Conservation (phyloP, 2,329 filamentous ascomycete species). For the Samsoniella hepiali region DNA sequence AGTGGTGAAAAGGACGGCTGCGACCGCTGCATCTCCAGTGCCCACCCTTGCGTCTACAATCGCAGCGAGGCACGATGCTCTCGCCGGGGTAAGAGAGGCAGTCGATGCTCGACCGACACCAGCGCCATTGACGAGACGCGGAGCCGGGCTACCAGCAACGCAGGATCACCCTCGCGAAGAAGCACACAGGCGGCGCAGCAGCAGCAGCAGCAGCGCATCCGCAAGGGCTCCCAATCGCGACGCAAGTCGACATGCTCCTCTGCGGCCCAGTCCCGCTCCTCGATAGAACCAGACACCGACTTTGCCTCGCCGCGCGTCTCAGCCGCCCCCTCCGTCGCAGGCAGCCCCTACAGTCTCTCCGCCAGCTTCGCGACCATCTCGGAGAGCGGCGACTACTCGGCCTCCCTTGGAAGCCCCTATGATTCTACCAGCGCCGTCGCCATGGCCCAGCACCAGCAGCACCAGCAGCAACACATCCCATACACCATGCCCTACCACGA, state of each 20-base stretch:
- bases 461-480: not conserved
- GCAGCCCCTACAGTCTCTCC: conserved; percentile 15
- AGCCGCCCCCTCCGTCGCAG: not conserved
- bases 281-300: conserved; percentile 11
- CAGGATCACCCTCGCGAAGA: conserved; percentile 14
- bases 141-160: conserved; percentile 12
- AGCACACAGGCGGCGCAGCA: conserved; percentile 1
- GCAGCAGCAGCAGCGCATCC: not conserved
- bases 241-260: conserved; percentile 13
- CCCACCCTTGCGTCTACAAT: conserved; percentile 35
- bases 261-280: conserved; percentile 5
- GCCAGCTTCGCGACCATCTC: conserved; percentile 8
- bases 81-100: conserved; percentile 29
- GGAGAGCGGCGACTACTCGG: not conserved
- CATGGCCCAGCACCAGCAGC: conserved; percentile 1
- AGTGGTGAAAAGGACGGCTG: conserved; percentile 38
- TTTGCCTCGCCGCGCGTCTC: conserved; percentile 5
- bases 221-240: conserved; percentile 14
- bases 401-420: not conserved
- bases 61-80: conserved; percentile 33
- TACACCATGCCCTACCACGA: conserved; percentile 14
- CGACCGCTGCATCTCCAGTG: conserved; percentile 32
- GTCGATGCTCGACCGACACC: conserved; percentile 23
- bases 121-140: conserved; percentile 16
- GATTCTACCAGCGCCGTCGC: not conserved